Base-by-base conservation (phyloP, 805 yeast genomes). In the Cyberlindnera samutprakarnensis region DNA sequence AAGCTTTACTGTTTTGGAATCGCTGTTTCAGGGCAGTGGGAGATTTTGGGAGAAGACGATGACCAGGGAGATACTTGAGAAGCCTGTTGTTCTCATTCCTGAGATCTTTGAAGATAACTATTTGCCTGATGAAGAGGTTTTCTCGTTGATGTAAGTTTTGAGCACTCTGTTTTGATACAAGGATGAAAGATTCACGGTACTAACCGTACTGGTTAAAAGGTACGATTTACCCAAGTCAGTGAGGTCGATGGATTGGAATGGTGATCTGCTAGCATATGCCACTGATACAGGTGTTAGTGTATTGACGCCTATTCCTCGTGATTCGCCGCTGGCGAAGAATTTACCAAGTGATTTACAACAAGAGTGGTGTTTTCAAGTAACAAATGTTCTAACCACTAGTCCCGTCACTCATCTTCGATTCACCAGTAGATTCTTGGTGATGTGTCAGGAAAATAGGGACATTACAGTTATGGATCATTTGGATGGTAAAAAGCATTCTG, bases 181-280 rank as follows among this genome's bases (percentile, higher is more conserved):
- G n/a, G n/a, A n/a, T n/a, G n/a, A n/a, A n/a, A n/a, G n/a, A n/a
- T n/a, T n/a, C n/a, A n/a, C n/a, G n/a, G 22, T 28, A 19, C 29
- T 29, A 22, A 31, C 38, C 26, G 14, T 22, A 6, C 11, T n/a
- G n/a, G n/a, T n/a, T n/a, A n/a, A 12, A 16, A 44, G 43, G 8
- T 50, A 51, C 25, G 48, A 45, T 18, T 32, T 51, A 0, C 45
- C 44, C 8, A 28, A 27, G 1, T 12, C 42, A 4, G 44, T 41
- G 12, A 31, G 39, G 10, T 31, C 38, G 2, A 25, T 51, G 19
- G 47, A 41, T 11, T 51, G 53, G 53, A 48, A 43, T 27, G 53
- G 49, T 4, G 31, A 37, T 4, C 13, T 45, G 9, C 18, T 49
- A 13, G 49, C 53, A 7, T 23, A 27, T 4, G 46, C 49, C 1